Evolutionary conservation across 768 basidiomycete genomes (phyloP).

Genomic region (Auricularia heimuer): DNA sequence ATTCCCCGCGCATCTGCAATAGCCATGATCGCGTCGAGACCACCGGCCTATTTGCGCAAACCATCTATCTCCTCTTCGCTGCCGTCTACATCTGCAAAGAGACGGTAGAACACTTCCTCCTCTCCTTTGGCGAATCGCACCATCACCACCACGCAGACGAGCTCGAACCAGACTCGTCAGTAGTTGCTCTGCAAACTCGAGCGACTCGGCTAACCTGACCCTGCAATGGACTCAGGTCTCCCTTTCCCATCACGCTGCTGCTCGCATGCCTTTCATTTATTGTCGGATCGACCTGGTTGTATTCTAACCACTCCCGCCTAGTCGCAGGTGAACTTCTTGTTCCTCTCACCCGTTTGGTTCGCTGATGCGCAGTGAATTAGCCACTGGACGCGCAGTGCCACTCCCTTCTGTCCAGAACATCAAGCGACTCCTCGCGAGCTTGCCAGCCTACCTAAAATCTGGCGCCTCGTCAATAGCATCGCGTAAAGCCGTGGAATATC

Average conservation of each 20-base stretch:
- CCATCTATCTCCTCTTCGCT: slow-evolving; percentile 89
- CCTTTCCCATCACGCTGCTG: neutral
- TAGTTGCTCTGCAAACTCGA: neutral
- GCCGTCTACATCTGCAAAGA: slow-evolving; percentile 96
- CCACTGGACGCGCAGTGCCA: neutral
- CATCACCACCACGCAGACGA: slow-evolving; percentile 51
- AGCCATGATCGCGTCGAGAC: slow-evolving; percentile 63
- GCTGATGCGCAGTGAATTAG: neutral
- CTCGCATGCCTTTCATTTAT: neutral
- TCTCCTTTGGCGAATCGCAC: slow-evolving; percentile 47
- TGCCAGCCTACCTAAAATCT: neutral
- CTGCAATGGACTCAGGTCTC: neutral
- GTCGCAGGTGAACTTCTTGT: neutral
- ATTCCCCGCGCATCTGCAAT: no score
- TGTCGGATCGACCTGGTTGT: neutral
- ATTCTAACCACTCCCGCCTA: neutral
- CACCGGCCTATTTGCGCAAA: slow-evolving; percentile 75
- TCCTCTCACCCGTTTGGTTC: neutral
- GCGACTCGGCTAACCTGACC: neutral
- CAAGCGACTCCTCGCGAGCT: neutral
- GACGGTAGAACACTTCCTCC: slow-evolving; percentile 82
- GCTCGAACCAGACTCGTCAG: neutral
- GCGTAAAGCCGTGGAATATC: neutral
- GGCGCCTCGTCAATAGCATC: neutral
- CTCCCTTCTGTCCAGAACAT: neutral